Evolutionary conservation across 495 filamentous ascomycete species (phyloP), one percentile per base, ranked within the genome.

Genomic region (Aspergillus conjunctus): DNA sequence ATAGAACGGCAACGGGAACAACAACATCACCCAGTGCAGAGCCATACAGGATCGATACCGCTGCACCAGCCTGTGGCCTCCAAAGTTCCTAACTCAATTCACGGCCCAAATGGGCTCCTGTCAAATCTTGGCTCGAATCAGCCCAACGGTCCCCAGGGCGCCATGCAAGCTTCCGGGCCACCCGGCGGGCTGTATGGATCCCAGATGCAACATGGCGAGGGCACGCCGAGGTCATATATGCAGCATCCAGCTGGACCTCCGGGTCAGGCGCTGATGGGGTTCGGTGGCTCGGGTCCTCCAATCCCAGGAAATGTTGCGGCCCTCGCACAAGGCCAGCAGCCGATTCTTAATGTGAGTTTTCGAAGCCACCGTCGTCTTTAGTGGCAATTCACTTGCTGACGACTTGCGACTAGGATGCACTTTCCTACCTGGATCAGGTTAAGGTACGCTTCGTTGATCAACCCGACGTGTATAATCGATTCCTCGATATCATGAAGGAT

Each of bases 401-500:
- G n/a, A 34, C 21, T 22, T 14, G 26, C 62, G 30, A 67, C 48
- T 70, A 95, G 91, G 94, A 98, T 79, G 94, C 94, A 17, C 82
- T 99, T 14, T 97, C 91, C 72, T 99, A 99, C 71, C 83, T 99
- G 37, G 94, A 99, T 72, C 95, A 98, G 71, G 94, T 99, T 60
- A 99, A 99, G 75, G 93, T 97, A 49, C 92, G 96, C 64, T 99
- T 99, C 66, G 88, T 91, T 54, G 92, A 97, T 56, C 91, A 96
- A 65, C 93, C 94, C 9, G 95, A 99, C 72, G 94, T 99, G 2
- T 99, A 99, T 68, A 99, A 99, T 71, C 85, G 89, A 20, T 99
- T 99, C 67, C 76, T 99, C 54, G 94, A 99, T 64, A 99, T 99
- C 52, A 99, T 99, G 95, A 99, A 99, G 73, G 95, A 99, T 62